A percentile compares a stretch with the other conserved stretches of the same genome.
phyloP scores from a whole-genome alignment of 805 yeast genomes.

The Sporopachydermia lactativora region DNA sequence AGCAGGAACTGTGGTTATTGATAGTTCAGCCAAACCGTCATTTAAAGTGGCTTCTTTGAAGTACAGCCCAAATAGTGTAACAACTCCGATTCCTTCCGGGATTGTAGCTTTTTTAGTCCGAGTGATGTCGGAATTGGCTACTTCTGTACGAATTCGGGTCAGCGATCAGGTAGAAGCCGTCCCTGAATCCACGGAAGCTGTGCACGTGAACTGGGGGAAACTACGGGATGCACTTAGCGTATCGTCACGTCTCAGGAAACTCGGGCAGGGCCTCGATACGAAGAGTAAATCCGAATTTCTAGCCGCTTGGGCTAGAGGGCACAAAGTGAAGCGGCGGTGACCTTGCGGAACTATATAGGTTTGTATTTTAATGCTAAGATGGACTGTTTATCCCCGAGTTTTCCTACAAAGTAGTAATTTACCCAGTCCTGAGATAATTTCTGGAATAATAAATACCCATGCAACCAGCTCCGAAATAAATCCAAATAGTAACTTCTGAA shows the following conservation, averaged over 20 bases:
- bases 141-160: background rate
- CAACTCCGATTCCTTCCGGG: background rate
- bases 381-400: no score
- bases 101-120: background rate
- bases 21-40: background rate
- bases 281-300: background rate
- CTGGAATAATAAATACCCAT: no score
- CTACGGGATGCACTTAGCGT: background rate
- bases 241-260: background rate
- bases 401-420: no score
- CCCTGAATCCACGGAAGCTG: no score
- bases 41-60: background rate
- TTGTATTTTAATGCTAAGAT: no score
- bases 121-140: background rate
- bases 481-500: no score
- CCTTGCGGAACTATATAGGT: no score
- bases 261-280: background rate
- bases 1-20: background rate
- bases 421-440: no score
- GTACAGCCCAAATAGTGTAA: background rate
- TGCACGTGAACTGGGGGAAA: background rate
- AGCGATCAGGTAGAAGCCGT: background rate
- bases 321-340: background rate
- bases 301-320: conserved; percentile 2
- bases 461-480: no score